These are phyloP conservation scores for Auriscalpium microsporum DNA, from an alignment of 768 basidiomycete species.

Conservation along the genomic window DNA sequence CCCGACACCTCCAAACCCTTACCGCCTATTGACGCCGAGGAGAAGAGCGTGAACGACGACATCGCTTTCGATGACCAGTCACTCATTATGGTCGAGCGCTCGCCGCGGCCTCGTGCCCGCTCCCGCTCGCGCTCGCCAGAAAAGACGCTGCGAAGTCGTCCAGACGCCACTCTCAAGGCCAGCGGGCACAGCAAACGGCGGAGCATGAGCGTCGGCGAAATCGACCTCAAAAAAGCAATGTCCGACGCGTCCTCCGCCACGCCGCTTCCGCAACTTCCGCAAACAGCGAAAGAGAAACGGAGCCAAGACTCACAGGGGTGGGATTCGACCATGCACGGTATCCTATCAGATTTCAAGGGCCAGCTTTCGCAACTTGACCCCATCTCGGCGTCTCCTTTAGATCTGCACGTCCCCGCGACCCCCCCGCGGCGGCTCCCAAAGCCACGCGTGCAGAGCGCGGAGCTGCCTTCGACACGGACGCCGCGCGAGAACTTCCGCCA, in stretches of 20 bases:
- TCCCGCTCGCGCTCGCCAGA: constrained; percentile 19
- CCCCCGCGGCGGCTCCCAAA: constrained; percentile 26
- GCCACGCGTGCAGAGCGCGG: constrained; percentile 19
- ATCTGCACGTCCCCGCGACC: constrained; percentile 58
- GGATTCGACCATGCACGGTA: constrained; percentile 47
- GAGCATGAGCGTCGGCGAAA: constrained; percentile 26
- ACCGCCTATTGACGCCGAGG: constrained; percentile 42
- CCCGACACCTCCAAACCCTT: constrained; percentile 49
- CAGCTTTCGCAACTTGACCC: constrained; percentile 58
- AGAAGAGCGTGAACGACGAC: constrained; percentile 30
- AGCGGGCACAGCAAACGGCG: constrained; percentile 16
- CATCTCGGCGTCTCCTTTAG: constrained; percentile 40
- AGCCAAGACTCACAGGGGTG: constrained; percentile 26
- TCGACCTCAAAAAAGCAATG: constrained; percentile 30
- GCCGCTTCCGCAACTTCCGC: constrained; percentile 30
- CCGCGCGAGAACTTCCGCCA: background rate
- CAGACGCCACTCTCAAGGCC: background rate
- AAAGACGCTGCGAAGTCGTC: constrained; percentile 16
- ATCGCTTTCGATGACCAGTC: constrained; percentile 42
- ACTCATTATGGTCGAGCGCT: constrained; percentile 46
- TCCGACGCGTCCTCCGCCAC: constrained; percentile 28
- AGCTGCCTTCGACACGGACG: background rate
- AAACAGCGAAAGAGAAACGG: constrained; percentile 30
- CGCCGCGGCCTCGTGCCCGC: constrained; percentile 5
- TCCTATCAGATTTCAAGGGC: constrained; percentile 67